Base-by-base conservation (phyloP, 257 asterid species). In the Apocynum venetum region DNA sequence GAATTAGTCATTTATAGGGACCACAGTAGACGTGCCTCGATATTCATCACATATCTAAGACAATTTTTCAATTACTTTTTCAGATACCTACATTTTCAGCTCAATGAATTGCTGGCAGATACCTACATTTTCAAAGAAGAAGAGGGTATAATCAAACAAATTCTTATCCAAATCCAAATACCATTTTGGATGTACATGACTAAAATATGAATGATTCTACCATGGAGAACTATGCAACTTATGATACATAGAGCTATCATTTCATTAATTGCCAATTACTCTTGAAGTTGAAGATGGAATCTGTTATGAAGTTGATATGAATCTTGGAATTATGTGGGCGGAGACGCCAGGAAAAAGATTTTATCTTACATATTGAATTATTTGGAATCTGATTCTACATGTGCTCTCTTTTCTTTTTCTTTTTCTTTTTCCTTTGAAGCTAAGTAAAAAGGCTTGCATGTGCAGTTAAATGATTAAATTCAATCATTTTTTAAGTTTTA, bases 31-130 rank as follows among this genome's bases (percentile, higher is more conserved):
- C 83, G 80, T 75, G 83, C 67, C 76, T 68, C 52, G 48, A 35
- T 68, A 41, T 69, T 56, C 80, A 69, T 80, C 83, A 80, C 78
- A 60, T 38, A 15, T 80, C 31, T 65, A 13, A 7, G 47, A 43
- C 43, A 74, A 74, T 25, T 66, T 74, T 47, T 25, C 57, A 52
- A 8, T 38, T 52, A 65, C 49, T 5, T 56, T 74, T 74, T 49
- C 38, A 57, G 52, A 63, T 36, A 51, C 64, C n/a, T 9, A 19
- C 49, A 40, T 31, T 61, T 61, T 25, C 41, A n/a, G 57, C 53
- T 12, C 57, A 70, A 46, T 48, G 38, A 70, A 70, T 70, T 13
- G 11, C 31, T n/a, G n/a, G n/a, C n/a, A n/a, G n/a, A n/a, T n/a
- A n/a, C n/a, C n/a, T n/a, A n/a, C n/a, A n/a, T n/a, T n/a, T n/a